phyloP scores from a whole-genome alignment of 257 asterid genomes.

The Solanum pimpinellifolium region DNA sequence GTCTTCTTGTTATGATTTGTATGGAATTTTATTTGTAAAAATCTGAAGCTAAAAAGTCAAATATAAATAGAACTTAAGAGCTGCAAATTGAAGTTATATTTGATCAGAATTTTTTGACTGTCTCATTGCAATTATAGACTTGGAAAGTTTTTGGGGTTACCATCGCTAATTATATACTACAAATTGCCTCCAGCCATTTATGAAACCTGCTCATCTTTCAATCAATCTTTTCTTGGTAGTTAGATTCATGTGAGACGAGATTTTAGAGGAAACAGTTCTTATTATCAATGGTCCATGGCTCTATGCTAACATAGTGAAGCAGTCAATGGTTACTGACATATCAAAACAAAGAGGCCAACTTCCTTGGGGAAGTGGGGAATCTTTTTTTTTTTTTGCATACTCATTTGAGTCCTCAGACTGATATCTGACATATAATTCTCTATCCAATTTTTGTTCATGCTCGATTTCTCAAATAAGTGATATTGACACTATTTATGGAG shows the following conservation, averaged over 20 bases:
- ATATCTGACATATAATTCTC: neutral
- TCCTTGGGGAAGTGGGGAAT: neutral
- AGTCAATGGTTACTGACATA: neutral
- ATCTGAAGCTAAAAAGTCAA: neutral
- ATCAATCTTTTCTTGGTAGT: neutral
- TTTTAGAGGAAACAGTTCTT: neutral
- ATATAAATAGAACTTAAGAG: neutral
- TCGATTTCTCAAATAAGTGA: neutral
- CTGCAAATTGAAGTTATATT: neutral
- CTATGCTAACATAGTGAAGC: neutral
- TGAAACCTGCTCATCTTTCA: neutral
- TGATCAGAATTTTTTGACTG: neutral
- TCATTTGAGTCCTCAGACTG: neutral
- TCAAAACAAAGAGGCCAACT: neutral
- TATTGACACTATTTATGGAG: neutral
- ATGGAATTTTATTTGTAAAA: neutral
- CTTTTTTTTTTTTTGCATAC: neutral
- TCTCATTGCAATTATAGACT: neutral
- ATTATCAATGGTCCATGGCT: neutral
- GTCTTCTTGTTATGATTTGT: neutral
- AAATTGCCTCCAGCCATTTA: neutral
- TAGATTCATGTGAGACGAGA: neutral
- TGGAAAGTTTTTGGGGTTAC: neutral
- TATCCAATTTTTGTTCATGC: neutral
- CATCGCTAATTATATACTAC: neutral